These are phyloP conservation scores for Pogostemon cablin DNA, from an alignment of 257 asterid species.

Conservation along the genomic window DNA sequence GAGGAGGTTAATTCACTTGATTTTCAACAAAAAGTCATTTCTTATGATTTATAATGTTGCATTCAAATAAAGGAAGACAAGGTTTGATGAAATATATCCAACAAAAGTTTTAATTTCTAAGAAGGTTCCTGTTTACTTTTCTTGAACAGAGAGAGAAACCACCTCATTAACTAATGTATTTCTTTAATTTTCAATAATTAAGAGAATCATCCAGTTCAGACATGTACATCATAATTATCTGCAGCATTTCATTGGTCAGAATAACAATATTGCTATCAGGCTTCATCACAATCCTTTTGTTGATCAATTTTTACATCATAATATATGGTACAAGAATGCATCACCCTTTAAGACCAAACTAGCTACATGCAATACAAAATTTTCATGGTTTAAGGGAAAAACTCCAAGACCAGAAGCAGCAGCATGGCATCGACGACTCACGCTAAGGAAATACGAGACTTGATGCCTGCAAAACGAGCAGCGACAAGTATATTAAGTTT, in stretches of 20 bases:
- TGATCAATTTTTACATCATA: conserved; percentile 1
- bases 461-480: conserved; percentile 34
- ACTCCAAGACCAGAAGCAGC: conserved; percentile 24
- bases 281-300: conserved; percentile 4
- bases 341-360: conserved; percentile 1
- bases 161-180: too few relatives aligned
- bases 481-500: not conserved
- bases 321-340: not conserved
- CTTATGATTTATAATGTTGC: too few relatives aligned
- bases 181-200: not conserved
- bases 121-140: too few relatives aligned
- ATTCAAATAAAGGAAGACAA: too few relatives aligned
- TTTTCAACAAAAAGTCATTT: too few relatives aligned
- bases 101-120: too few relatives aligned
- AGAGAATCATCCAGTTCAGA: too few relatives aligned
- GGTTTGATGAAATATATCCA: too few relatives aligned
- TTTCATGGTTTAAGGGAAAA: conserved; percentile 21
- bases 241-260: conserved; percentile 9
- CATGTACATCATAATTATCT: not conserved
- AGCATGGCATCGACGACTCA: conserved; percentile 4
- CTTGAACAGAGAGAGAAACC: too few relatives aligned
- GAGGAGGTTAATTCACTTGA: too few relatives aligned
- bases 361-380: conserved; percentile 29
- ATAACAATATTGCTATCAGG: not conserved
- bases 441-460: not conserved